Base-by-base conservation (phyloP, 164 flowering plant genomes). In the Dillenia suffruticosa region DNA sequence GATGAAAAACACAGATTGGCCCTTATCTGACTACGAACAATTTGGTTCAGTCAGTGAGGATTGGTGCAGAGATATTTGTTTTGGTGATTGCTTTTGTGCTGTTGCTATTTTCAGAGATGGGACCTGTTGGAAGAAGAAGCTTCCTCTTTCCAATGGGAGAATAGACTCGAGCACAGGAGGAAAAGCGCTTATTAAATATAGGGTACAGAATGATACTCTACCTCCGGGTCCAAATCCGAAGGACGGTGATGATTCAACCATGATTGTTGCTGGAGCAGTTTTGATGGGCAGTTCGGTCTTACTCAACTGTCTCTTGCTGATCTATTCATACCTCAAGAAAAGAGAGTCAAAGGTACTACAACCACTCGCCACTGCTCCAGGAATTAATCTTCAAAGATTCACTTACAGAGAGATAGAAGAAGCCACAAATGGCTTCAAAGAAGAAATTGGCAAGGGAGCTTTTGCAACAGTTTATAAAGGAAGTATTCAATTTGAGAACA, bases 331-430 rank as follows among this genome's bases (percentile, higher is more conserved):
- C 16, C 14, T 48, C 11, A 11, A 44, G 22, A 43, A 40, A 0
- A 64, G 45, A 44, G 17, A 46, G 13, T 16, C 2, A 11, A 1
- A 9, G 12, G 44, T 44, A 15, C 1, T 4, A 12, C 40, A 32
- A 32, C 7, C 40, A 32, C 7, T 4, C 1, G 0, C 13, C 1
- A 9, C 45, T 12, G 47, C 26, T 8, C 2, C 12, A 1, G 63
- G 46, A 45, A 44, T 44, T 14, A 71, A 54, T 32, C 59, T 66
- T 0, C 40, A 8, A 1, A 40, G 49, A 1, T 72, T 72, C 19
- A 72, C 61, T 26, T 72, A 58, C 68, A 50, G 63, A 55, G 68
- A 63, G 26, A 61, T 72, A 0, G 60, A 63, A 55, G 63, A 72
- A 50, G 71, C 68, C 12, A 67, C 75, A 2, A 26, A 63, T 16